A percentile compares a stretch with the other conserved stretches of the same genome.
Conservation (phyloP, 1,139 yeast species). For the Ogataea hybrid region DNA sequence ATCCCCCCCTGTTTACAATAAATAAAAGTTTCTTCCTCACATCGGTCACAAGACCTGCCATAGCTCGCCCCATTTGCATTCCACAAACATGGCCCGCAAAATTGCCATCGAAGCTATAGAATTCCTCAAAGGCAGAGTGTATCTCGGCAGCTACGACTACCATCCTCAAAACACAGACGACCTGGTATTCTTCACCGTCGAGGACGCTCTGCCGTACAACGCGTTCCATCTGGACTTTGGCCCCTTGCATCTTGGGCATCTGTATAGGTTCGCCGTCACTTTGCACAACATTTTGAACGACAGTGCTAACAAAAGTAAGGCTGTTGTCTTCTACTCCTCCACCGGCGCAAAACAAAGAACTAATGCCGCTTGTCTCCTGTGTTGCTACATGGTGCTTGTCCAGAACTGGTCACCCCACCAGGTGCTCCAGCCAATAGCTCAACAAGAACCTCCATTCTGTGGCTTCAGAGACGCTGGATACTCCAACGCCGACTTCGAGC, state of each 20-base stretch:
- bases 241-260: conserved; percentile 88
- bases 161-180: conserved; percentile 76
- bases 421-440: conserved; percentile 91
- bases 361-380: conserved; percentile 89
- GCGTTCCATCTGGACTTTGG: conserved; percentile 97
- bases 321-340: conserved; percentile 85
- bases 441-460: conserved; percentile 90
- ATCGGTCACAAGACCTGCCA: conserved; percentile 8
- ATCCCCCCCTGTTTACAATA: conserved; percentile 6
- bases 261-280: conserved; percentile 92
- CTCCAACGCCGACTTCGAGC: conserved; percentile 89
- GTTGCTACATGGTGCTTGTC: conserved; percentile 92
- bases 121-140: conserved; percentile 55
- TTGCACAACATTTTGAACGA: conserved; percentile 89
- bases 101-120: conserved; percentile 37
- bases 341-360: conserved; percentile 81
- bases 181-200: conserved; percentile 85
- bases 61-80: background rate
- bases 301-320: conserved; percentile 78
- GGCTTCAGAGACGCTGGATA: conserved; percentile 97
- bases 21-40: background rate
- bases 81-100: conserved; percentile 31
- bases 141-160: conserved; percentile 84
- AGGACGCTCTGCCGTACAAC: conserved; percentile 87
- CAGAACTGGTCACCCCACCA: conserved; percentile 99